These are phyloP conservation scores for Polyrhizophydium stewartii DNA, from an alignment of 371 early-diverging fungal species.

Conservation along the genomic window DNA sequence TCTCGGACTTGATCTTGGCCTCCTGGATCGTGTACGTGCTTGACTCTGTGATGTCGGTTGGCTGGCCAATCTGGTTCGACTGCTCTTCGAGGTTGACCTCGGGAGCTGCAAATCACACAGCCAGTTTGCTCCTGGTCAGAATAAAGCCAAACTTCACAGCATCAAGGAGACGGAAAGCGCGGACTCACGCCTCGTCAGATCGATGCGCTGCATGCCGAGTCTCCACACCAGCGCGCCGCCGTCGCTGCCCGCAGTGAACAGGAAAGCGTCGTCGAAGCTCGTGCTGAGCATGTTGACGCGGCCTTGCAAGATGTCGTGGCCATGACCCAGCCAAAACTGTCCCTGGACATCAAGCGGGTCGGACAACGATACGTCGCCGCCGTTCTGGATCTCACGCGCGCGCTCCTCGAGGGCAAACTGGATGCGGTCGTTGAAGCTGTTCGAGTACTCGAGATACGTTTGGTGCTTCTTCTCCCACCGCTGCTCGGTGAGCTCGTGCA, in stretches of 20 bases:
- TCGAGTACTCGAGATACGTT: conserved; percentile 29
- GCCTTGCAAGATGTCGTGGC: conserved; percentile 38
- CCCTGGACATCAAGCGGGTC: conserved; percentile 17
- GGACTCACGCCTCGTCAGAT: conserved; percentile 18
- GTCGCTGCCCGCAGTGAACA: conserved; percentile 36
- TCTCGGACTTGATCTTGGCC: conserved; percentile 44
- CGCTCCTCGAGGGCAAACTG: conserved; percentile 6
- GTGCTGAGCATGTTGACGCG: conserved; percentile 21
- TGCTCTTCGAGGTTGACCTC: conserved; percentile 7
- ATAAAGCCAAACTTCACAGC: no score
- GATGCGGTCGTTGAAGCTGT: conserved; percentile 15
- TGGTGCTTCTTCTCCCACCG: conserved; percentile 36
- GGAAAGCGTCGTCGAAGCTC: conserved; percentile 45
- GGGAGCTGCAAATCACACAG: neutral
- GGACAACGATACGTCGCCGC: neutral
- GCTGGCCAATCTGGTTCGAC: conserved; percentile 1
- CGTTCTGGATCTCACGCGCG: conserved; percentile 9
- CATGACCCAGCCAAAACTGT: conserved; percentile 42
- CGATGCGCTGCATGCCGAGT: conserved; percentile 20
- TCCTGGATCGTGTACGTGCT: conserved; percentile 47
- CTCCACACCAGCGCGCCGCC: conserved; percentile 47
- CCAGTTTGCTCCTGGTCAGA: neutral
- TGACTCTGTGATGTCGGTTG: conserved; percentile 38
- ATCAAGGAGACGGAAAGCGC: no score
- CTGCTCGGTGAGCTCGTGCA: conserved; percentile 32